phyloP scores from a whole-genome alignment of 768 basidiomycete genomes.

The Pulveroboletus sp. region DNA sequence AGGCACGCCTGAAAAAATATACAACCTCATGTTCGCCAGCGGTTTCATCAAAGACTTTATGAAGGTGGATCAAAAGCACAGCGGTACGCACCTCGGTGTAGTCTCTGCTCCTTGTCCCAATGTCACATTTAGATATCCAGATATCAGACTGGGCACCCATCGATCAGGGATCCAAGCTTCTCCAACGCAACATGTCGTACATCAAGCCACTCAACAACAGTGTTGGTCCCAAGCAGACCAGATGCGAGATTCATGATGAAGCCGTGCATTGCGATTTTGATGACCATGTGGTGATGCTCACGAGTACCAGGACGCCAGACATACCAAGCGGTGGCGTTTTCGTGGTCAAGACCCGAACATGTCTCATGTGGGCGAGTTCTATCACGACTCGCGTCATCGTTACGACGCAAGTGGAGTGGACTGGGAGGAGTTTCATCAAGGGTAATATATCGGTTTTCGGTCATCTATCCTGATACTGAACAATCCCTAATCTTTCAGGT shows the following conservation, averaged over 20 bases:
- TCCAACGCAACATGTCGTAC: slow-evolving; percentile 89
- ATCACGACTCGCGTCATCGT: slow-evolving; percentile 77
- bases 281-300: slow-evolving; percentile 74
- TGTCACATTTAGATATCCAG: slow-evolving; percentile 67
- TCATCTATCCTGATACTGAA: slow-evolving; percentile 1
- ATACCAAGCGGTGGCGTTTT: slow-evolving; percentile 94
- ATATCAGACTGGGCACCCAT: slow-evolving; percentile 91
- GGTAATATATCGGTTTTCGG: slow-evolving; percentile 38
- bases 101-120: not conserved
- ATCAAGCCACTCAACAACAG: slow-evolving; percentile 88
- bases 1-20: slow-evolving; percentile 90
- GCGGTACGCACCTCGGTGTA: slow-evolving; percentile 48
- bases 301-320: slow-evolving; percentile 90
- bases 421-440: slow-evolving; percentile 93
- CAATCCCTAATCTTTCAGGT: slow-evolving; percentile 41
- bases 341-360: slow-evolving; percentile 89
- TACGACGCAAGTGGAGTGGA: slow-evolving; percentile 93
- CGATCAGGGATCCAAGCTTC: slow-evolving; percentile 54
- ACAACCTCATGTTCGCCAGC: slow-evolving; percentile 94
- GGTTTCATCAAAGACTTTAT: slow-evolving; percentile 95
- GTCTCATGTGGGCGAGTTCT: slow-evolving; percentile 88
- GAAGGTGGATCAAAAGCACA: slow-evolving; percentile 80
- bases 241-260: slow-evolving; percentile 93
- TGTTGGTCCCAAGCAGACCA: slow-evolving; percentile 91
- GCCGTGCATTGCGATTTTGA: slow-evolving; percentile 76